Conservation (phyloP, 345 rosid genomes). For the Firmiana major region DNA sequence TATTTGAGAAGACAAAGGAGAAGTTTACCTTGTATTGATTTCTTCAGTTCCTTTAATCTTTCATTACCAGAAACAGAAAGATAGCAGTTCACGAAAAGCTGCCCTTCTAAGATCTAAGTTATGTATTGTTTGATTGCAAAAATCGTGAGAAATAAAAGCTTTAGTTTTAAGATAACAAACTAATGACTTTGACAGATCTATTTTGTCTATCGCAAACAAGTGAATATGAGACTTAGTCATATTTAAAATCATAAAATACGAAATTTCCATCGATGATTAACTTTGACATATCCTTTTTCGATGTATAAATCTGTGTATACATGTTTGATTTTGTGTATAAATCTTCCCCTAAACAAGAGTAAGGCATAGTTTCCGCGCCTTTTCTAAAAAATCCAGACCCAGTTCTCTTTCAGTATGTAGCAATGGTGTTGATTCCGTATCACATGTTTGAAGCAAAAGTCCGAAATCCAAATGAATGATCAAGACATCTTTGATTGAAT, state of each 20-base stretch:
- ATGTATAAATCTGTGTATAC: too few relatives aligned
- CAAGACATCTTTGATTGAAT: slow-evolving; percentile 78
- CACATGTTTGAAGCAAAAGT: too few relatives aligned
- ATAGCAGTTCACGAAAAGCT: background rate
- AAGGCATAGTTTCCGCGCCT: background rate
- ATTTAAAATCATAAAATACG: too few relatives aligned
- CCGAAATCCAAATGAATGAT: background rate
- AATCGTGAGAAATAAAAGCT: background rate
- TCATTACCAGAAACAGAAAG: background rate
- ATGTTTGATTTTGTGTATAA: too few relatives aligned
- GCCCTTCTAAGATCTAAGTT: too few relatives aligned
- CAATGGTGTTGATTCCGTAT: background rate
- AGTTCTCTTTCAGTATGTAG: background rate
- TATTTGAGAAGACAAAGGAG: slow-evolving; percentile 77
- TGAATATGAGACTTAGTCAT: too few relatives aligned
- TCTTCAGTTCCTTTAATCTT: background rate
- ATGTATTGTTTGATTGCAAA: background rate
- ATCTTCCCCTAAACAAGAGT: too few relatives aligned
- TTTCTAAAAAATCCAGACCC: background rate
- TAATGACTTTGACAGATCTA: background rate
- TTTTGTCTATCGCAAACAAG: too few relatives aligned
- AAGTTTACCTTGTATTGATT: slow-evolving; percentile 68
- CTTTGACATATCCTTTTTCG: too few relatives aligned
- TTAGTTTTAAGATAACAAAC: background rate
- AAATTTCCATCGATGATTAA: too few relatives aligned